Percentiles rank a stretch among this genome's conserved stretches.
Conservation (phyloP, 768 basidiomycete genomes). For the Chalciporus chontae region DNA sequence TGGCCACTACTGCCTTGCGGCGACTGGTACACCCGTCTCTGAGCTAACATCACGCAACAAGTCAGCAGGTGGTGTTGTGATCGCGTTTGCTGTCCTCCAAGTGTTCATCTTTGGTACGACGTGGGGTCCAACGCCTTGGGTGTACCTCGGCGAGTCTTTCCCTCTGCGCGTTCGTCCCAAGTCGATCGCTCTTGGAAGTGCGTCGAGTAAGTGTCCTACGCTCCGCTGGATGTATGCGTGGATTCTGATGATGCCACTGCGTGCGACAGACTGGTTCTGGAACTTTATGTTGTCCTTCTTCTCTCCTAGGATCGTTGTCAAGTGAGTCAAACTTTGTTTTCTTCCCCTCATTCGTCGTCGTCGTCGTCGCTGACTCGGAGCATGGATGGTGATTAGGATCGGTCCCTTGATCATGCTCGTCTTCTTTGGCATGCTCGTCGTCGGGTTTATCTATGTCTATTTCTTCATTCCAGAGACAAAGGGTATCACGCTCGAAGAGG, state of each 20-base stretch:
- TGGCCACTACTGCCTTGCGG: slow-evolving; percentile 64
- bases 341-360: too few species aligned
- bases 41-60: slow-evolving; percentile 55
- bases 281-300: slow-evolving; percentile 75
- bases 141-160: slow-evolving; percentile 78
- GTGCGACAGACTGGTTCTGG: slow-evolving; percentile 56
- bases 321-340: slow-evolving; percentile 42
- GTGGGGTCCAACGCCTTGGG: slow-evolving; percentile 78
- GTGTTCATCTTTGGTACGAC: slow-evolving; percentile 69
- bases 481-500: slow-evolving; percentile 60
- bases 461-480: slow-evolving; percentile 80
- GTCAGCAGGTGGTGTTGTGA: slow-evolving; percentile 60
- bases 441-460: slow-evolving; percentile 71
- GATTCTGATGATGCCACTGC: slow-evolving; percentile 6
- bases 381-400: slow-evolving; percentile 38
- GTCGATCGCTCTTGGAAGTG: slow-evolving; percentile 71
- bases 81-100: slow-evolving; percentile 76
- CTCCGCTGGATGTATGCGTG: background rate
- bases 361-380: background rate
- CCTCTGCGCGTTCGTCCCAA: slow-evolving; percentile 78
- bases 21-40: slow-evolving; percentile 42
- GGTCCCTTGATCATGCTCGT: slow-evolving; percentile 73
- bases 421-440: slow-evolving; percentile 70
- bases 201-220: slow-evolving; percentile 35
- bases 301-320: slow-evolving; percentile 59